Evolutionary conservation across 2,329 filamentous ascomycete genomes (phyloP), one percentile per base, ranked within the genome.

Genomic region (Pseudogymnoascus sp.): DNA sequence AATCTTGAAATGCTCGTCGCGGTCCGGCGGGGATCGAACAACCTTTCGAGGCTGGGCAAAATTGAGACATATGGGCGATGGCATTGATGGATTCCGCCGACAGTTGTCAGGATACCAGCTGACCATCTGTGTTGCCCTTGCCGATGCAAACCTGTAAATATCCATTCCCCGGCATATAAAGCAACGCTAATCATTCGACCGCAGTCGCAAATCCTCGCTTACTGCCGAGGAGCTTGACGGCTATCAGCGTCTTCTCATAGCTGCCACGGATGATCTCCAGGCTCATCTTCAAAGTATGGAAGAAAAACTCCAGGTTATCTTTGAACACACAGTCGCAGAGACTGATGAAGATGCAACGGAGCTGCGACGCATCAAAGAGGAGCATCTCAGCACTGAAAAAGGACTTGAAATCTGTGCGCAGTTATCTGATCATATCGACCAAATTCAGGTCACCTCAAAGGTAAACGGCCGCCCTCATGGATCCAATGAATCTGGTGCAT

Each of bases 1-100:
- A 65, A 67, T 80, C 35, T 39, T 66, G 38, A 73, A 73, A 68
- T 76, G 68, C 63, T 69, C 68, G 31, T 68, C 70, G 41, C 72
- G 68, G 42, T 78, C 76, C 36, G 68, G 65, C 15, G 69, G 65
- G 29, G 67, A 65, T 63, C 69, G 72, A 60, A 71, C 72, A 17
- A 80, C 74, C 67, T 78, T 80, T 67, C 73, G 75, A 51, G 77
- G 78, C 65, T 80, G 75, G 78, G 74, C 76, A 4, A 76, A 71
- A 66, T 65, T 80, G 51, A 74, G 65, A 63, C 80, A 79, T 60
- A 77, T 79, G 72, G 76, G 74, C 29, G 73, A 78, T 44, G 71
- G 78, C 64, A 75, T 80, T 48, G 72, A 75, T 63, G 72, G 71
- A 59, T 80, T 79, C 61, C 72, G 70, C 39, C 66, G 72, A 21